Evolutionary conservation across 176 grass and related monocot species (phyloP), one percentile per base, ranked within the genome.

Genomic region (Otatea glauca): DNA sequence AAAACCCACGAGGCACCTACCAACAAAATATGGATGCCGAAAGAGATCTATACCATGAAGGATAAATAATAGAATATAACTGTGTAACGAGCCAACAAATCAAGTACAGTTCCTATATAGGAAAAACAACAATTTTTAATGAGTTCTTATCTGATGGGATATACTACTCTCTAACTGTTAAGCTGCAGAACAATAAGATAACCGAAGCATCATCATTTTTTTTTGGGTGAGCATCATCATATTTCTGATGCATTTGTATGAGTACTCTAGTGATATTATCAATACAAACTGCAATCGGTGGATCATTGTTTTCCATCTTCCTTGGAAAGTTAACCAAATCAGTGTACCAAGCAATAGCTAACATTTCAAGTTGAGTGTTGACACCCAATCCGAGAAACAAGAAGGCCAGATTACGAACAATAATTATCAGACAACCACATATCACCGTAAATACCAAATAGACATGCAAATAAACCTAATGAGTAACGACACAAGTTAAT

Each of bases 371-470:
- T 9, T 76, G 18, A 68, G 17, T 10, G 17, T 39, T 53, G 45
- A 77, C n/a, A 61, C 34, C 23, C n/a, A 42, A 38, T 69, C 20
- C 60, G 49, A 82, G 15, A 62, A 77, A 61, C 61, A 29, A 70
- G n/a, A 61, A 58, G n/a, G 34, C 35, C 66, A 59, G 34, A 34
- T 32, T 32, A 35, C 2, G 0, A 59, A 59, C 55, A 59, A 23
- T 23, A 65, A 62, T 53, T 65, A 70, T 0, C 7, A 35, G 17
- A 47, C 32, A 77, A 20, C 65, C 62, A 53, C 15, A 39, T 54
- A 48, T 81, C 37, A 24, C 15, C 9, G 11, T 43, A 50, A 18
- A 62, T 71, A 63, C 23, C n/a, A 77, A 66, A 43, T 50, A 50
- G 39, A 61, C 59, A 62, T 55, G 37, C 18, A 72, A 39, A 81